Percentiles rank a stretch among this genome's conserved stretches.
Conservation (phyloP, 2,329 filamentous ascomycete genomes). For the Pseudocercospora vitis region DNA sequence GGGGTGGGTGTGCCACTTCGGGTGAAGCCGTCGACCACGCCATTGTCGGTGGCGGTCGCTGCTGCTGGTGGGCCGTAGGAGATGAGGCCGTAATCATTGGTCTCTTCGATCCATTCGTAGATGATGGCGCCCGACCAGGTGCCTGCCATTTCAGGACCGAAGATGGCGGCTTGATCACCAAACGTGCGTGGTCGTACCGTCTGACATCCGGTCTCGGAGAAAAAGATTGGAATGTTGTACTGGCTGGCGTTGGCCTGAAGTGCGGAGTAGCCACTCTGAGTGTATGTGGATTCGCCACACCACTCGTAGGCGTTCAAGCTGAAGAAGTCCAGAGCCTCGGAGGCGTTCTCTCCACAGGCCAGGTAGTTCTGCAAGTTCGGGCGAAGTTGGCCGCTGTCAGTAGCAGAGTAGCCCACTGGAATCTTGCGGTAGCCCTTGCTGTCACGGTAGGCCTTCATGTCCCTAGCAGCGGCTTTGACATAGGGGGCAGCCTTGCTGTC, state of each 20-base stretch:
- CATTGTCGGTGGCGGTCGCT: constrained; percentile 40
- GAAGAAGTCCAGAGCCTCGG: constrained; percentile 78
- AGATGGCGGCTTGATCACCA: constrained; percentile 73
- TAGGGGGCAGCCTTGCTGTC: constrained; percentile 71
- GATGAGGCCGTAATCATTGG: constrained; percentile 78
- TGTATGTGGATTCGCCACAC: constrained; percentile 27
- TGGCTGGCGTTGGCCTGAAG: constrained; percentile 66
- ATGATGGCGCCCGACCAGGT: constrained; percentile 75
- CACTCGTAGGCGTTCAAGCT: constrained; percentile 65
- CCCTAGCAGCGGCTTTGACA: constrained; percentile 66
- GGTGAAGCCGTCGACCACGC: constrained; percentile 66
- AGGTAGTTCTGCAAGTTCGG: constrained; percentile 72
- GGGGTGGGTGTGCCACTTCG: constrained; percentile 73
- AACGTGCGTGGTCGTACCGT: constrained; percentile 62
- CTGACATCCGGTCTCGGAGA: constrained; percentile 87
- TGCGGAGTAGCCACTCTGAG: constrained; percentile 65
- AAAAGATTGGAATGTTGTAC: constrained; percentile 83
- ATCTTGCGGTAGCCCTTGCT: constrained; percentile 75
- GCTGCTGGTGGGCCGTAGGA: constrained; percentile 66
- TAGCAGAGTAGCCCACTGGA: constrained; percentile 82
- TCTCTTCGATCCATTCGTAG: constrained; percentile 87
- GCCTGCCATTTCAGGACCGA: constrained; percentile 69
- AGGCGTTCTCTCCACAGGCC: constrained; percentile 69
- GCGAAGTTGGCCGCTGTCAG: constrained; percentile 71
- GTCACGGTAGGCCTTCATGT: constrained; percentile 79